Evolutionary conservation across 2,329 filamentous ascomycete species (phyloP), one percentile per base, ranked within the genome.

Genomic region (Aspergillus sp.): DNA sequence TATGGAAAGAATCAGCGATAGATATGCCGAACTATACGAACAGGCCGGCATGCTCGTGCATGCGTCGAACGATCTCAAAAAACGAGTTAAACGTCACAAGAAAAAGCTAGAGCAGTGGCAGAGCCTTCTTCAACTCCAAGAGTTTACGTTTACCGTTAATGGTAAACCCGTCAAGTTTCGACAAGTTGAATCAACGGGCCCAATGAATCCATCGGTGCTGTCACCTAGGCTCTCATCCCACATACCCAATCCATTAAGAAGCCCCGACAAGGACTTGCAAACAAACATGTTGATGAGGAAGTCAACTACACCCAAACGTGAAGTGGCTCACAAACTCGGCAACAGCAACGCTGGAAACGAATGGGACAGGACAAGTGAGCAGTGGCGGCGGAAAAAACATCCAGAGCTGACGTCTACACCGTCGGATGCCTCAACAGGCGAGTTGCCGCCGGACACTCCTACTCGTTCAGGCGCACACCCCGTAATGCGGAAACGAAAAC

Each of bases 1-100:
- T 15, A 60, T 62, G 31, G 49, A 65, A 47, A 55, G 53, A 6
- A 52, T 75, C 27, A 63, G 63, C n/a, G 33, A 58, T 5, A 68
- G 67, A 60, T 77, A 77, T 62, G 55, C 59, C 3, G 62, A 68
- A 9, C 63, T 76, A 15, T 76, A 76, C 46, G 49, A 54, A 8
- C 70, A 73, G 51, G 47, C 70, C 12, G 56, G 63, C 40, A 70
- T 61, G 9, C 61, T 76, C 19, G 39, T 67, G 6, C 52, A 64
- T 19, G 68, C 68, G 3, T 71, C 66, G 56, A 64, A 55, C 4
- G 61, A 64, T 21, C 66, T 77, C 21, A 72, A 68, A 55, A 57
- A 57, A 7, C 69, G 66, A 27, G 59, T 74, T 5, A 69, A 73
- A 49, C 66, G 66, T n/a, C 68, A 72, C 43, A 75, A 75, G 51